phyloP scores from a whole-genome alignment of 345 rosid genomes.

The Ceriops tagal region DNA sequence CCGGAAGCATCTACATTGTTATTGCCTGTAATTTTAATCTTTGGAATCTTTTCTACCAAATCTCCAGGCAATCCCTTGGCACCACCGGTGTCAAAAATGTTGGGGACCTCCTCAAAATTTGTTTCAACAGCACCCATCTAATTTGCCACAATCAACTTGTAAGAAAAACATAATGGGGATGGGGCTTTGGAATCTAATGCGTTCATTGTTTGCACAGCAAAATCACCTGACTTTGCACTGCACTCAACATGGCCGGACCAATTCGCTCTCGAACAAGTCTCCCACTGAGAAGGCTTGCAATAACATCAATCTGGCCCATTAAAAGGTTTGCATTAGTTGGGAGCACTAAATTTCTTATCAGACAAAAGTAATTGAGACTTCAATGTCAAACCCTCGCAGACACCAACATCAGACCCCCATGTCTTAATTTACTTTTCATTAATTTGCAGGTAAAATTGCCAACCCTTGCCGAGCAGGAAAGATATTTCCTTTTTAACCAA shows the following conservation, averaged over 20 bases:
- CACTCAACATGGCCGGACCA: slow-evolving; percentile 99
- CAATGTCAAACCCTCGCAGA: neutral
- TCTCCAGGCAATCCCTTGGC: slow-evolving; percentile 78
- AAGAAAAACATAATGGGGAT: slow-evolving; percentile 7
- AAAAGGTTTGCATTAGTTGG: slow-evolving; percentile 15
- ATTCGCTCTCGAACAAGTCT: slow-evolving; percentile 95
- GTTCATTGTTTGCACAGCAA: neutral
- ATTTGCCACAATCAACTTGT: slow-evolving; percentile 9
- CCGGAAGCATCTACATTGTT: slow-evolving; percentile 70
- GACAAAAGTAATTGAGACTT: neutral
- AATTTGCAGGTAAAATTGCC: no score
- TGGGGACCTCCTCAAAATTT: slow-evolving; percentile 66
- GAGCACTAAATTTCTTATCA: neutral
- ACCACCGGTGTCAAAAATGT: slow-evolving; percentile 80
- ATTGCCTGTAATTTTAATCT: slow-evolving; percentile 58
- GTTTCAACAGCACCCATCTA: slow-evolving; percentile 96
- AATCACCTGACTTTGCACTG: slow-evolving; percentile 97
- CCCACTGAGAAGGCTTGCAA: slow-evolving; percentile 95
- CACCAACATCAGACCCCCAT: neutral
- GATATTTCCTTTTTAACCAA: neutral
- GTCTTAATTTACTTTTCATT: no score
- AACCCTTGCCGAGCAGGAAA: neutral
- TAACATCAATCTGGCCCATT: slow-evolving; percentile 80
- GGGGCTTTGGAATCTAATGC: neutral
- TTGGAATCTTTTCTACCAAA: slow-evolving; percentile 77